These are phyloP conservation scores for Ophiostoma angusticollis DNA, from an alignment of 2,329 filamentous ascomycete genomes.

Conservation along the genomic window DNA sequence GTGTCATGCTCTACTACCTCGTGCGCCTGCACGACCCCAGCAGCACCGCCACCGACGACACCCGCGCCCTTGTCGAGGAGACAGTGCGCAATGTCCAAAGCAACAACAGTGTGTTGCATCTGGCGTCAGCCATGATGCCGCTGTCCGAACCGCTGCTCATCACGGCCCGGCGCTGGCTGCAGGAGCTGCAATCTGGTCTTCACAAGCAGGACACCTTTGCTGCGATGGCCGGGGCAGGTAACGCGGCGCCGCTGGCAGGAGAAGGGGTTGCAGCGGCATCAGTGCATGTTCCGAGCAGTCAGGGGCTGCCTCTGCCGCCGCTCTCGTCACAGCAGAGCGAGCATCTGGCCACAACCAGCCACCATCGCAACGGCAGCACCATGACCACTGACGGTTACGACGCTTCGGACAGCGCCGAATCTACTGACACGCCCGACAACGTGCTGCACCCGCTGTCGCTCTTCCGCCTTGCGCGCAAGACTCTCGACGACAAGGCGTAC, in stretches of 20 bases:
- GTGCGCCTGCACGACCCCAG: constrained; percentile 27
- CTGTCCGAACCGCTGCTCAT: constrained; percentile 27
- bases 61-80: constrained; percentile 26
- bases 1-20: constrained; percentile 36
- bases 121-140: constrained; percentile 27
- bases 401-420: not conserved
- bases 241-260: too few relatives aligned
- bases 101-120: constrained; percentile 24
- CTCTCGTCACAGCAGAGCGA: too few relatives aligned
- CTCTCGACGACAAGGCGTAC: constrained; percentile 3
- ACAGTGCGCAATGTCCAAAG: constrained; percentile 28
- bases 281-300: too few relatives aligned
- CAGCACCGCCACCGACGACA: constrained; percentile 21
- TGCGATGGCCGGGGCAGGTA: too few relatives aligned
- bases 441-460: constrained; percentile 6
- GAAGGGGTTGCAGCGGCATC: too few relatives aligned
- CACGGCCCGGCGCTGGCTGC: constrained; percentile 27
- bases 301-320: too few relatives aligned
- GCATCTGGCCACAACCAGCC: not conserved
- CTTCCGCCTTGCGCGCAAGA: constrained; percentile 6
- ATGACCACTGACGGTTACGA: not conserved
- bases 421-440: constrained; percentile 4
- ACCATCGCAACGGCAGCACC: not conserved
- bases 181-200: constrained; percentile 20
- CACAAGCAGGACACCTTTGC: not conserved